Evolutionary conservation across 371 early-diverging fungal species (phyloP).

Genomic region (Actinomortierella wolfii): DNA sequence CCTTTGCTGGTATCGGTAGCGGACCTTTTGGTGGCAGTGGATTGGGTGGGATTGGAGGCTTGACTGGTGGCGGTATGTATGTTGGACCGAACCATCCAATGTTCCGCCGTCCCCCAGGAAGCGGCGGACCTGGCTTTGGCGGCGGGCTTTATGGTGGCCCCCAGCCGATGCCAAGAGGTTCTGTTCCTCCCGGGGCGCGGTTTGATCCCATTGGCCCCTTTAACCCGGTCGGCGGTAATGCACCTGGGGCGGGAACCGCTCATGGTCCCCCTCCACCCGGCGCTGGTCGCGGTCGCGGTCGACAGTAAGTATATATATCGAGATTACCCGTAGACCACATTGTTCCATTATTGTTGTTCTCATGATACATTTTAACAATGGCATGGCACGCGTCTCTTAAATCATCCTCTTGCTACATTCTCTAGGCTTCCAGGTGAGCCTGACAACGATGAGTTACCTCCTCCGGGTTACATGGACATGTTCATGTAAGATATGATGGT

Average conservation of each 20-base stretch:
- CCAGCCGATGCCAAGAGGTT: constrained; percentile 64
- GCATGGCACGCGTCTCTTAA: no score
- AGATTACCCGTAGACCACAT: no score
- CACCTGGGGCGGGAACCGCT: constrained; percentile 50
- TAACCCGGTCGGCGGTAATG: constrained; percentile 53
- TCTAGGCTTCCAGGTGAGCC: constrained; percentile 68
- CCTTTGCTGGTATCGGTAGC: constrained; percentile 51
- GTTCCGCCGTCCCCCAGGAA: constrained; percentile 62
- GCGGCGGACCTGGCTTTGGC: constrained; percentile 11
- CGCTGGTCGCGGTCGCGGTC: constrained; percentile 35
- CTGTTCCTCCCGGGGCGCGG: constrained; percentile 93
- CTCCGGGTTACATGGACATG: constrained; percentile 75
- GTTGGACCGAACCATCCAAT: constrained; percentile 93
- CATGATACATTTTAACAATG: no score
- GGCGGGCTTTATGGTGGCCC: constrained; percentile 55
- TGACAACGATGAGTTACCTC: constrained; percentile 77
- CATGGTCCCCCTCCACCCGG: constrained; percentile 45
- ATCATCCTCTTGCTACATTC: not conserved
- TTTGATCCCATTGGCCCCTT: constrained; percentile 94
- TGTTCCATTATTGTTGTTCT: not conserved
- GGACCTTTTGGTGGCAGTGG: constrained; percentile 45
- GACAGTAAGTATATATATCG: constrained; percentile 16
- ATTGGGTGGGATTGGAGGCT: constrained; percentile 29
- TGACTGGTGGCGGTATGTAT: constrained; percentile 78
- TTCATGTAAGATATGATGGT: constrained; percentile 61